Evolutionary conservation across 306 rosid species (phyloP), one percentile per base, ranked within the genome.

Genomic region (Malus sylvestris): DNA sequence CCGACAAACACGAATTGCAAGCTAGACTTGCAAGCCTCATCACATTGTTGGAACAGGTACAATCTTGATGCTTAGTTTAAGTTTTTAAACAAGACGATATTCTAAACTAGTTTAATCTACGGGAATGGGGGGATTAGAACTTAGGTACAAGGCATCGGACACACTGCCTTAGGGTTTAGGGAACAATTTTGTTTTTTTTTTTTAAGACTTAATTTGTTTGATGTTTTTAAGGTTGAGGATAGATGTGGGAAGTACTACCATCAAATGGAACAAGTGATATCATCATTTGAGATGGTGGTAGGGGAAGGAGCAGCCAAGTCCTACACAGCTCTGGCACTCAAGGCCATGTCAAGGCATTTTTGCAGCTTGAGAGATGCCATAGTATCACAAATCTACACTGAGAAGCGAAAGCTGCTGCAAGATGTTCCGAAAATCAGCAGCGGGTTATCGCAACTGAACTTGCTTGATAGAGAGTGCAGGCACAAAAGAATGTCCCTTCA

Each of bases 291-390:
- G 67, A 77, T 81, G 82, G 84, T 90, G 78, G 92, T 93, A 6
- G 97, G 97, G 32, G 25, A 70, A 35, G 96, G 96, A 10, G 84
- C 96, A 69, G 96, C 97, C 0, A 92, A 87, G 72, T 83, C 82
- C 70, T 92, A 92, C 76, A 90, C 96, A 78, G 92, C 89, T 52
- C 70, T 92, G 63, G 97, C 96, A 77, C 97, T 90, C 19, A 88
- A 90, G 30, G 97, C 97, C 76, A 92, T 92, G 96, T 88, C 96
- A 25, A 85, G 89, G 83, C 97, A 92, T 82, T 92, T 92, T 72
- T 85, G 89, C 77, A 87, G 87, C 87, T 84, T 92, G 42, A 92
- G 88, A 71, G 91, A 86, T 79, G 89, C 88, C 53, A 86, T 90
- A 84, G 30, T 86, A 67, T 78, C 85, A 20, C 91, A 86, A 27